Evolutionary conservation across 2,329 filamentous ascomycete species (phyloP), one percentile per base, ranked within the genome.

Genomic region (Xylogone sp.): DNA sequence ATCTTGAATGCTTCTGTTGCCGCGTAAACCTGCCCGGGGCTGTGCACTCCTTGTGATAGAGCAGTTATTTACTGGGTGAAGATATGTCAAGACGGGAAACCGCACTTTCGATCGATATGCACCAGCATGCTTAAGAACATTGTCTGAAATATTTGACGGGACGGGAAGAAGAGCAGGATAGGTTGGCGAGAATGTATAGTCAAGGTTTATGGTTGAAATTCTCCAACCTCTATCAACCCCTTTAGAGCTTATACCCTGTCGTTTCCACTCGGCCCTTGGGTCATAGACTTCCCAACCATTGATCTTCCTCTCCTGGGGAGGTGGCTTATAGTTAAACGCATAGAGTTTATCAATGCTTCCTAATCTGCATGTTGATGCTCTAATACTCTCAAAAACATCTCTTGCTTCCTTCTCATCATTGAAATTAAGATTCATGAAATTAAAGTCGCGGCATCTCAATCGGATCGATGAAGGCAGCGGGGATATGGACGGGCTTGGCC

Each of bases 51-150:
- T 82, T 2, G 93, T 97, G 57, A 99, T 96, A 21, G 92, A 94
- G 69, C 94, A 97, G 67, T 96, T 96, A 68, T 97, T 99, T 62
- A 97, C 78, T 0, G 90, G 90, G 68, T 99, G 94, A n/a, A 97
- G 82, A 69, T 99, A 99, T 20, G 91, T 91, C 39, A 99, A 74
- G 3, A 86, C 88, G 1, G 94, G 94, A 68, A 99, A 92, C 54
- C 94, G 86, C 56, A 87, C 84, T 53, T 92, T 83, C 1, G 94
- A 97, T 48, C 94, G 87, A 70, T 96, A 97, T 56, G 85, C 82
- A 53, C 86, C 88, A 21, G 92, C 94, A 66, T 99, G 96, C 65
- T 96, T 96, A 46, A 99, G 81, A 45, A 93, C 91, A 64, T 94
- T 97, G 70, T 99, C 94, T n/a, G 93, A 97, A 59, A 99, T 96